Conservation (phyloP, 2,329 filamentous ascomycete species). For the Venturia carpophila region DNA sequence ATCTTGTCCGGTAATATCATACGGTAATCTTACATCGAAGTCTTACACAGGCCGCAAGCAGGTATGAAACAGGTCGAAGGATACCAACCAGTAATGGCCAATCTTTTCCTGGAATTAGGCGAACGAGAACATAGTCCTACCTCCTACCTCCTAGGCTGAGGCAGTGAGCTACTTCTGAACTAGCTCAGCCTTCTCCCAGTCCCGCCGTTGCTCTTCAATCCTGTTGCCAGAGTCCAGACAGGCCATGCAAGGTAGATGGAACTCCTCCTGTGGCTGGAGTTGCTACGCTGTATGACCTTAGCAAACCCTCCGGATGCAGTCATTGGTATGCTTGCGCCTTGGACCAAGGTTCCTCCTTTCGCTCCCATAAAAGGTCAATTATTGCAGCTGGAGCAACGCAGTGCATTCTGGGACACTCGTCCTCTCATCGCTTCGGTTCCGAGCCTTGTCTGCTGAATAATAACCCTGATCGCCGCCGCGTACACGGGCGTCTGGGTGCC, state of each 20-base stretch:
- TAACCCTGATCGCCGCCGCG: background rate
- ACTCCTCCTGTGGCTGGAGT: background rate
- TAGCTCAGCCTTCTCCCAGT: background rate
- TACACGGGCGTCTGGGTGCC: background rate
- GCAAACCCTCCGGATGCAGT: background rate
- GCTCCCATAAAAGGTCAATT: conserved; percentile 1
- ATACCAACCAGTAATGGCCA: background rate
- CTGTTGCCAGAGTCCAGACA: background rate
- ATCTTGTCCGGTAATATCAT: too few species aligned
- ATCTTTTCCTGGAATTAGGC: background rate
- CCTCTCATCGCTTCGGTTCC: background rate
- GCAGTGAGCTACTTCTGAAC: background rate
- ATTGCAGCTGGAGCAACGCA: background rate
- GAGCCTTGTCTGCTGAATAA: conserved; percentile 4
- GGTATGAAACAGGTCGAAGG: background rate
- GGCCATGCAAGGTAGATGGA: background rate
- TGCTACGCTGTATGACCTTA: background rate
- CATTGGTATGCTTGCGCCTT: background rate
- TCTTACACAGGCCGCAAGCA: too few species aligned
- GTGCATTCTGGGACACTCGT: background rate
- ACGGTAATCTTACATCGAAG: too few species aligned
- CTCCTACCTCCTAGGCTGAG: too few species aligned
- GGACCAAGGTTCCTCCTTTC: background rate
- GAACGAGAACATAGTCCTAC: too few species aligned
- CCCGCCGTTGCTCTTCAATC: background rate